Conservation (phyloP, 371 early-diverging fungal genomes). For the Rhizomucor pusillus region DNA sequence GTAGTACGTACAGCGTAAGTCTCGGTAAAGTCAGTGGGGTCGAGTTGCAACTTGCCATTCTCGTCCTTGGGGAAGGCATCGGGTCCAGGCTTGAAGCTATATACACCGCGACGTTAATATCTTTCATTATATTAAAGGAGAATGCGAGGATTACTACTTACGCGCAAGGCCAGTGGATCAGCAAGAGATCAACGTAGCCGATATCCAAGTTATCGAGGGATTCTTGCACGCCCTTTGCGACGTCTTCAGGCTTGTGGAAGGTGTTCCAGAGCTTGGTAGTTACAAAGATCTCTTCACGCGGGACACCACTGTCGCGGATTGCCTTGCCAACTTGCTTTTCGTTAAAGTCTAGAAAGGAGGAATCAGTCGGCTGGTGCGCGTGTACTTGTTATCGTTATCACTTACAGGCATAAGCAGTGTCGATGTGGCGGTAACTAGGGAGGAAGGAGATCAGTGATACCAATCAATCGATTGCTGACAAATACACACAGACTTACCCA, state of each 20-base stretch:
- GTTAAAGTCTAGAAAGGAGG: slow-evolving; percentile 45
- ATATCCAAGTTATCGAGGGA: slow-evolving; percentile 55
- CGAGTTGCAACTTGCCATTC: slow-evolving; percentile 19
- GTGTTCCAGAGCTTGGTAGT: slow-evolving; percentile 89
- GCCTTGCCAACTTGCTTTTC: slow-evolving; percentile 71
- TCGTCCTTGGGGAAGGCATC: slow-evolving; percentile 17
- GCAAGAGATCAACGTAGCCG: slow-evolving; percentile 75
- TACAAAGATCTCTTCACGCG: slow-evolving; percentile 77
- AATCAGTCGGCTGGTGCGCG: neutral
- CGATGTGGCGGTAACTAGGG: slow-evolving; percentile 50
- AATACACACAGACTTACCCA: slow-evolving; percentile 24
- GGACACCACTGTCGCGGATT: slow-evolving; percentile 44
- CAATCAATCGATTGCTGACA: neutral
- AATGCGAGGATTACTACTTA: no score
- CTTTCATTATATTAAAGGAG: no score
- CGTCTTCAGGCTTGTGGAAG: slow-evolving; percentile 43
- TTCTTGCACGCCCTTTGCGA: slow-evolving; percentile 41
- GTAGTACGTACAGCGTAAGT: slow-evolving; percentile 52
- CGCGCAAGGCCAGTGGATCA: slow-evolving; percentile 41
- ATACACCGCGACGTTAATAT: no score
- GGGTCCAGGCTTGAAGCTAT: neutral
- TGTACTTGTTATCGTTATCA: neutral
- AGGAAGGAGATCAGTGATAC: no score
- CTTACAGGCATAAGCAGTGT: slow-evolving; percentile 52
- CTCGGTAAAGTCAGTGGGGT: slow-evolving; percentile 25